Percentiles rank a stretch among this genome's conserved stretches.
phyloP scores from a whole-genome alignment of 139 green algal species.

The Coccomyxa sp. region DNA sequence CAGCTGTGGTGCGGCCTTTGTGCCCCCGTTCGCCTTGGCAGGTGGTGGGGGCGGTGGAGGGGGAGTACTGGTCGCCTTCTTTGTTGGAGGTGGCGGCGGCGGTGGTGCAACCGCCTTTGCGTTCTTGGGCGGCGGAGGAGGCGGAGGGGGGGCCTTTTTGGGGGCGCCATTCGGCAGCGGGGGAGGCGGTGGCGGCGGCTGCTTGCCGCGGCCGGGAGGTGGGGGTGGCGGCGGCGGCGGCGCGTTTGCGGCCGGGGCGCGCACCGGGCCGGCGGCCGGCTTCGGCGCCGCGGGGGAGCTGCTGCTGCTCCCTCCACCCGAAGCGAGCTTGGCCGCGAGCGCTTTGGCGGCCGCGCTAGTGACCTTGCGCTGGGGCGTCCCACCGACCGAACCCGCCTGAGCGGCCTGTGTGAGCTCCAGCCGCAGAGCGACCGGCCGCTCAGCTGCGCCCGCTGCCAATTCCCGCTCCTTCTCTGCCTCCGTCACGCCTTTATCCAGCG shows the following conservation, averaged over 20 bases:
- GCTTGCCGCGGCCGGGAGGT: not conserved
- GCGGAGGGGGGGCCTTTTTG: not conserved
- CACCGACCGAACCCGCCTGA: no score
- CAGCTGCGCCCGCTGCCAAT: conserved; percentile 2
- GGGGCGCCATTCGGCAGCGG: not conserved
- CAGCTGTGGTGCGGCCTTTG: not conserved
- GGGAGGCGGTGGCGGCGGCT: not conserved
- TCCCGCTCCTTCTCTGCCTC: conserved; percentile 10
- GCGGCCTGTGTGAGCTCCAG: not conserved
- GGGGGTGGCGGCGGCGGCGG: conserved; percentile 1
- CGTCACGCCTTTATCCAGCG: conserved; percentile 11
- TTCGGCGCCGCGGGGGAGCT: not conserved
- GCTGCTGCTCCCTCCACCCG: not conserved
- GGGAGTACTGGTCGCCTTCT: not conserved
- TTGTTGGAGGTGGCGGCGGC: not conserved
- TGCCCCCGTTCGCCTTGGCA: not conserved
- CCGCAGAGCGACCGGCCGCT: conserved; percentile 1
- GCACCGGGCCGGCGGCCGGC: not conserved
- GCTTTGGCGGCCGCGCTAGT: not conserved
- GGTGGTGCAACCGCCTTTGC: not conserved
- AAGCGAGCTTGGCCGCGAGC: not conserved
- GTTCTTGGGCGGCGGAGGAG: not conserved
- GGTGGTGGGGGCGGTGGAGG: not conserved
- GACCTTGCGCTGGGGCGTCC: not conserved
- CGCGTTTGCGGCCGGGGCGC: not conserved